Evolutionary conservation across 257 asterid genomes (phyloP).

Genomic region (Leonotis leonurus): DNA sequence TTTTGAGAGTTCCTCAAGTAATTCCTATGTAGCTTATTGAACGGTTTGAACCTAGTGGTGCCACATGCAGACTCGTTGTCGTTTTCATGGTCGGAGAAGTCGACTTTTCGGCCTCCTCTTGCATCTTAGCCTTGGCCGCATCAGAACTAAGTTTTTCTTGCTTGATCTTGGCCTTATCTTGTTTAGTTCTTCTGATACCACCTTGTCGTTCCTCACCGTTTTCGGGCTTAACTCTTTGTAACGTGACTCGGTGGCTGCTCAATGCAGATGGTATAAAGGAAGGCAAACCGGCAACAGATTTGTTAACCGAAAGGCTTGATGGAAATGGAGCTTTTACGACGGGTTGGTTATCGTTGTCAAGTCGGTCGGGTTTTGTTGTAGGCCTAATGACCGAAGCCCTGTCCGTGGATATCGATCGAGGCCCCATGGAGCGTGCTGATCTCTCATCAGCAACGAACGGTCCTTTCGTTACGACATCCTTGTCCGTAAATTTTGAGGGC

Average conservation of each 20-base stretch:
- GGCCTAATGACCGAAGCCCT: conserved; percentile 46
- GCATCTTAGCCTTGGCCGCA: conserved; percentile 22
- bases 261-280: conserved; percentile 31
- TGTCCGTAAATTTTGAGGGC: conserved; percentile 76
- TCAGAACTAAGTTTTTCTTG: conserved; percentile 35
- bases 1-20: conserved; percentile 62
- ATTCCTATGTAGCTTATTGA: conserved; percentile 44
- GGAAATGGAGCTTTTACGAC: conserved; percentile 56
- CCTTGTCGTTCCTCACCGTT: conserved; percentile 78
- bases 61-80: conserved; percentile 34
- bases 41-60: conserved; percentile 23
- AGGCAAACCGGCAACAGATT: conserved; percentile 33
- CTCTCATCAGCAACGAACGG: conserved; percentile 48
- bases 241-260: conserved; percentile 36
- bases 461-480: conserved; percentile 44
- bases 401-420: conserved; percentile 74
- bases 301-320: conserved; percentile 49
- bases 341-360: conserved; percentile 60
- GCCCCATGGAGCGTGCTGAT: conserved; percentile 26
- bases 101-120: conserved; percentile 41
- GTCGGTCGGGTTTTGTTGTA: conserved; percentile 41
- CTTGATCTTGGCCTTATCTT: conserved; percentile 51
- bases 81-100: conserved; percentile 46
- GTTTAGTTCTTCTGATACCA: conserved; percentile 51
- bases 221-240: conserved; percentile 42